These are phyloP conservation scores for Musa schizocarpa DNA, from an alignment of 176 grass and related monocot genomes.

Conservation along the genomic window DNA sequence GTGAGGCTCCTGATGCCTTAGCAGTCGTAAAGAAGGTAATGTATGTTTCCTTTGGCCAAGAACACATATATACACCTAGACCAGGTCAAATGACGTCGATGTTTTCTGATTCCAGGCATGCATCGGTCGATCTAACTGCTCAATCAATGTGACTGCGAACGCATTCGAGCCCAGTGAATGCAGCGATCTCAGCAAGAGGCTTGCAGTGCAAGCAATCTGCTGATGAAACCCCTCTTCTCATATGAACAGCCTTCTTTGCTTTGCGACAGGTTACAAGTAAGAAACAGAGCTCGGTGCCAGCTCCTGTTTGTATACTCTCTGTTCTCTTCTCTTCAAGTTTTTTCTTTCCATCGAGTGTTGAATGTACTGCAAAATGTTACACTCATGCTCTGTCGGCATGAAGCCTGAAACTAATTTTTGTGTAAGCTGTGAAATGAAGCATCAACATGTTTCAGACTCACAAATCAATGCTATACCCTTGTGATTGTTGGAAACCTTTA, in stretches of 20 bases:
- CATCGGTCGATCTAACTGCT: neutral
- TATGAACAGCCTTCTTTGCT: neutral
- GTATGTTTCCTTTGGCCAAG: neutral
- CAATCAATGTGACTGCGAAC: neutral
- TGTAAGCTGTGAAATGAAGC: no score
- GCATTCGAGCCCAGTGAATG: neutral
- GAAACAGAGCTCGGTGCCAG: no score
- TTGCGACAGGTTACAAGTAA: no score
- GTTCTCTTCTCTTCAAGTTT: no score
- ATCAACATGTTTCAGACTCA: no score
- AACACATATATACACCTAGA: neutral
- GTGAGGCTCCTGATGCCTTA: neutral
- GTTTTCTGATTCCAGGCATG: constrained; percentile 1
- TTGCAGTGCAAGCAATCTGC: neutral
- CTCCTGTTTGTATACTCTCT: no score
- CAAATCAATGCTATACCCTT: no score
- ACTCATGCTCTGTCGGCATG: no score
- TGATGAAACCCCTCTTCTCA: neutral
- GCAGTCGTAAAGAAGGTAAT: neutral
- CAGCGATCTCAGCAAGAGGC: neutral
- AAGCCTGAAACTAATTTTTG: no score
- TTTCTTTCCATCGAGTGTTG: no score
- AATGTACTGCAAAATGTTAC: no score
- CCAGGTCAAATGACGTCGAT: neutral
- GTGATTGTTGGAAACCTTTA: no score